A percentile compares a stretch with the other conserved stretches of the same genome.
These are phyloP conservation scores for Phytophthora capsici DNA, from an alignment of 352 stramenopile genomes.

Conservation along the genomic window DNA sequence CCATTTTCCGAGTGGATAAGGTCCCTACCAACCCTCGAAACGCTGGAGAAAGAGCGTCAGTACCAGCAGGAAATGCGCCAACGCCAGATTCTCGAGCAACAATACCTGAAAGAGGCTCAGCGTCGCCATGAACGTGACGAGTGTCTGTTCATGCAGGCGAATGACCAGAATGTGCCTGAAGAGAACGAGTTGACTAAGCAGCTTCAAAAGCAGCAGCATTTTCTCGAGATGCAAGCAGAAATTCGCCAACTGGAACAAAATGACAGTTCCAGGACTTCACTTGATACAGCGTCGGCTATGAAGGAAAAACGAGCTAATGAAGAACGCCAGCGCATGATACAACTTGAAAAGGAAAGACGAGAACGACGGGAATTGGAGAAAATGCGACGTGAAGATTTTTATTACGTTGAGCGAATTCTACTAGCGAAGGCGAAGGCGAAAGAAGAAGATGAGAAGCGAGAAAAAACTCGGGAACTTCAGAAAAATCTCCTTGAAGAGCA, in stretches of 20 bases:
- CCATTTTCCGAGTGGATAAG: conserved; percentile 58
- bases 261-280: background rate
- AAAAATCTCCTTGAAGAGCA: conserved; percentile 53
- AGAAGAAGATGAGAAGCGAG: conserved; percentile 26
- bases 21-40: conserved; percentile 65
- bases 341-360: conserved; percentile 32
- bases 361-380: conserved; percentile 42
- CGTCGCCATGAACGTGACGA: conserved; percentile 51
- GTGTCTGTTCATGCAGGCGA: conserved; percentile 39
- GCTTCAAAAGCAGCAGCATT: conserved; percentile 39
- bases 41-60: conserved; percentile 40
- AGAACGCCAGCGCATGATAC: conserved; percentile 34
- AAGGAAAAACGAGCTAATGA: conserved; percentile 37
- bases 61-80: conserved; percentile 47
- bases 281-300: background rate
- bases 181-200: conserved; percentile 38
- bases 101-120: conserved; percentile 51
- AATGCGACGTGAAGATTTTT: conserved; percentile 64
- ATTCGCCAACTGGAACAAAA: conserved; percentile 32
- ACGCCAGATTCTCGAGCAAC: conserved; percentile 47
- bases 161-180: conserved; percentile 49
- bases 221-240: conserved; percentile 35
- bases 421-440: conserved; percentile 38
- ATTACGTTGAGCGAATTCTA: conserved; percentile 59
- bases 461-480: background rate